Evolutionary conservation across 164 flowering plant species (phyloP).

Genomic region (Vitis vinifera): DNA sequence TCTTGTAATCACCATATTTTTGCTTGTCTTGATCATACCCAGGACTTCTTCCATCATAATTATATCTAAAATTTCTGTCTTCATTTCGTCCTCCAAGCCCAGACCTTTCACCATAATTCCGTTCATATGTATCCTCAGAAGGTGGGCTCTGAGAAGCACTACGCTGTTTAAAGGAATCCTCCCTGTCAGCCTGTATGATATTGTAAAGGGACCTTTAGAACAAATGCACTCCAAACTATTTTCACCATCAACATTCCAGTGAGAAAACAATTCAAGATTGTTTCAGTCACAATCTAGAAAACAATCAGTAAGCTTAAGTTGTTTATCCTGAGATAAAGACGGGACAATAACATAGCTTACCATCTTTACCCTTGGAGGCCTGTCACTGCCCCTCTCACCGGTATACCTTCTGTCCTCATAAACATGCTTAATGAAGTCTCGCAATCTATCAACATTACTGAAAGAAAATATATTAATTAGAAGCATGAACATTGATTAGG

Average conservation of each 20-base stretch:
- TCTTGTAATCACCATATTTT: slow-evolving; percentile 32
- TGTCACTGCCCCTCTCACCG: slow-evolving; percentile 37
- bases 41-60: slow-evolving; percentile 41
- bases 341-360: slow-evolving; percentile 22
- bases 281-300: no score
- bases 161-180: no score
- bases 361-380: slow-evolving; percentile 26
- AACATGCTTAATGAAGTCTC: slow-evolving; percentile 63
- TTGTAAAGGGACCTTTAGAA: neutral
- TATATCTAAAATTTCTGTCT: slow-evolving; percentile 14
- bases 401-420: slow-evolving; percentile 56
- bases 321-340: no score
- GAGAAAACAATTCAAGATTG: neutral
- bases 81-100: slow-evolving; percentile 22
- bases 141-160: slow-evolving; percentile 8
- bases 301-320: neutral
- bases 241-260: neutral
- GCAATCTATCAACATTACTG: slow-evolving; percentile 52
- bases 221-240: no score
- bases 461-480: slow-evolving; percentile 13
- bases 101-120: slow-evolving; percentile 18
- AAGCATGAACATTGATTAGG: neutral
- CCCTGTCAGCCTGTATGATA: no score
- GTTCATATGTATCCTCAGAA: slow-evolving; percentile 20
- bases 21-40: slow-evolving; percentile 23